phyloP scores from a whole-genome alignment of 2,329 filamentous ascomycete genomes.

The Lachnellula occidentalis region DNA sequence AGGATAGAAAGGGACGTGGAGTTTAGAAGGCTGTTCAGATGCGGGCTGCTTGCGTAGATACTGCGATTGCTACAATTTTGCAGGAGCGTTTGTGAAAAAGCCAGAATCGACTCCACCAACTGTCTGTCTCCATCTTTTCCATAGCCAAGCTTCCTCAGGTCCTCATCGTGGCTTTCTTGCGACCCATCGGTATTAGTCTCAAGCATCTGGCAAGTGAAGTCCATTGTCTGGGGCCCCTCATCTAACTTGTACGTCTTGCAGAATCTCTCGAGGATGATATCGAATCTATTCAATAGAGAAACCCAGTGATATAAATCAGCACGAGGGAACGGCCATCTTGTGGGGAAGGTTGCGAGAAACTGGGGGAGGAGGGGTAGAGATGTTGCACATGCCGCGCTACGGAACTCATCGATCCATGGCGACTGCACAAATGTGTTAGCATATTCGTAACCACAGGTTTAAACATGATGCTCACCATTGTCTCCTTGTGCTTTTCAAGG shows the following conservation, averaged over 20 bases:
- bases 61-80: conserved; percentile 96
- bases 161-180: conserved; percentile 36
- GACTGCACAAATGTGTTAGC: conserved; percentile 52
- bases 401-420: conserved; percentile 78
- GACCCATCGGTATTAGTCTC: conserved; percentile 41
- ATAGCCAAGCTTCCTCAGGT: conserved; percentile 57
- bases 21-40: conserved; percentile 83
- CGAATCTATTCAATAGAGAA: conserved; percentile 85
- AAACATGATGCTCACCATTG: conserved; percentile 46
- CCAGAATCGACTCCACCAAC: conserved; percentile 72
- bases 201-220: conserved; percentile 65
- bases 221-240: conserved; percentile 71
- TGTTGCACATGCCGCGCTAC: conserved; percentile 61
- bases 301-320: conserved; percentile 99
- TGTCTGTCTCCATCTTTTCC: conserved; percentile 71
- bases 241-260: conserved; percentile 74
- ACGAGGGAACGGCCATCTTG: conserved; percentile 88
- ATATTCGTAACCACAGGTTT: conserved; percentile 4
- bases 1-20: conserved; percentile 78
- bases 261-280: conserved; percentile 78
- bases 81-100: conserved; percentile 80
- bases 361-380: conserved; percentile 72
- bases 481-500: conserved; percentile 63
- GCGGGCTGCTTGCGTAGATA: conserved; percentile 88
- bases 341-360: conserved; percentile 74